Evolutionary conservation across 306 rosid genomes (phyloP).

Genomic region (Fragaria ananassa): DNA sequence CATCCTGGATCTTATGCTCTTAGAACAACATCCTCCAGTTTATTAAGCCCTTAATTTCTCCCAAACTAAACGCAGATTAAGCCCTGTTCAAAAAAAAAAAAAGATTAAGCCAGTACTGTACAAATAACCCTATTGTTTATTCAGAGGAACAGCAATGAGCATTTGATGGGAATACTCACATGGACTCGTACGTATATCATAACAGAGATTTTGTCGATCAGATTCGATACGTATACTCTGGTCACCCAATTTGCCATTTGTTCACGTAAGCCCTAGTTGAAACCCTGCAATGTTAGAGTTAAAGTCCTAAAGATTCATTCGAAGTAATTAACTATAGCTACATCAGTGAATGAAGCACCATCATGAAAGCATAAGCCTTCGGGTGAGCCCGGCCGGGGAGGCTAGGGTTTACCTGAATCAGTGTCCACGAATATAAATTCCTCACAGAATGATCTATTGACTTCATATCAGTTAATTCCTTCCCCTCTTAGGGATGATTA

Average conservation of each 20-base stretch:
- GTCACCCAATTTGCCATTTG: neutral
- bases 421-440: no score
- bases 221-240: neutral
- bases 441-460: no score
- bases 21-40: neutral
- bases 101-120: neutral
- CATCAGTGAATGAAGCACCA: no score
- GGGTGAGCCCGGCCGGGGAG: no score
- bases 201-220: neutral
- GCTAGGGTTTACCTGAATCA: no score
- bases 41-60: neutral
- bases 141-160: neutral
- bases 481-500: no score
- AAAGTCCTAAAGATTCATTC: no score
- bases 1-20: neutral
- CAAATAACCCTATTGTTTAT: neutral
- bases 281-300: no score
- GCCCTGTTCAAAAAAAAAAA: no score
- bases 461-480: no score
- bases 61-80: neutral
- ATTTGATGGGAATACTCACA: conserved; percentile 2
- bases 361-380: no score
- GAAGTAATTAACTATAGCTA: no score
- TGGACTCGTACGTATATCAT: neutral
- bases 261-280: neutral